phyloP scores from a whole-genome alignment of 345 rosid genomes.

The Citrus unshiu region DNA sequence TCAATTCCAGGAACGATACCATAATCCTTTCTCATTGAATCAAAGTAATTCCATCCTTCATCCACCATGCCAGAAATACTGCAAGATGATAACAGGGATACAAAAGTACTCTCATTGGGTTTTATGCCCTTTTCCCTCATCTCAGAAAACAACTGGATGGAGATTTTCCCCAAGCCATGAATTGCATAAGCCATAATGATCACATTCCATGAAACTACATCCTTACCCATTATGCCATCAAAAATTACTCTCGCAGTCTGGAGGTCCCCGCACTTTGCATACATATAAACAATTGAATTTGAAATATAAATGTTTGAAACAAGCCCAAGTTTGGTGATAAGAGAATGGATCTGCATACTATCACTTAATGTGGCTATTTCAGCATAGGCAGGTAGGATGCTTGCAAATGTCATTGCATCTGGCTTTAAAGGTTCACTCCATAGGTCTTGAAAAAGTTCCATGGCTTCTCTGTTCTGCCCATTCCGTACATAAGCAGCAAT shows the following conservation, averaged over 20 bases:
- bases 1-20: conserved; percentile 68
- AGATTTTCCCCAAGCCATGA: conserved; percentile 54
- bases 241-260: conserved; percentile 53
- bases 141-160: conserved; percentile 43
- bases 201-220: conserved; percentile 73
- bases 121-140: conserved; percentile 44
- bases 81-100: conserved; percentile 63
- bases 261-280: conserved; percentile 72
- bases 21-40: conserved; percentile 54
- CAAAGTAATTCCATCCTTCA: conserved; percentile 66
- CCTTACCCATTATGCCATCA: conserved; percentile 36
- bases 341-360: conserved; percentile 58
- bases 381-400: conserved; percentile 64
- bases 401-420: conserved; percentile 59
- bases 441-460: conserved; percentile 47
- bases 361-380: conserved; percentile 46
- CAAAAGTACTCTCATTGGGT: conserved; percentile 69
- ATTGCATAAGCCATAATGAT: conserved; percentile 71
- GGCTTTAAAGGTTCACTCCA: conserved; percentile 33
- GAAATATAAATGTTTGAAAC: conserved; percentile 39
- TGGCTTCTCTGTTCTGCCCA: conserved; percentile 41
- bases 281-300: conserved; percentile 62
- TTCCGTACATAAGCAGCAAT: conserved; percentile 60
- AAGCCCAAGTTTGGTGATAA: conserved; percentile 34
- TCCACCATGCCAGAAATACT: conserved; percentile 67